Conservation (phyloP, 257 asterid species). For the Henckelia pumila region DNA sequence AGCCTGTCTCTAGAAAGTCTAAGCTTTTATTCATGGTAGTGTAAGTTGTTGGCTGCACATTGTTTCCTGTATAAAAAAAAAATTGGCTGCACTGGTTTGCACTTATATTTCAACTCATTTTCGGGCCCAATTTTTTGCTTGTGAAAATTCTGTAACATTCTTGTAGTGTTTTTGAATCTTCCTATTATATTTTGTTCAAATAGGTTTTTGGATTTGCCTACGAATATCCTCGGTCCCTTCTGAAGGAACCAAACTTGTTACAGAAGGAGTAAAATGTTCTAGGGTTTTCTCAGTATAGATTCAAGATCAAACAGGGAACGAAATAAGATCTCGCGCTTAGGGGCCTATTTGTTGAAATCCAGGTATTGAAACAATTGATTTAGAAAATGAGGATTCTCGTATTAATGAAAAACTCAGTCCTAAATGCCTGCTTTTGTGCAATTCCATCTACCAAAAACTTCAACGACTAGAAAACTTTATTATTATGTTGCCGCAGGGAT, state of each 20-base stretch:
- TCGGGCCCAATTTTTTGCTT: conserved; percentile 1
- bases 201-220: background rate
- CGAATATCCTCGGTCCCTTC: background rate
- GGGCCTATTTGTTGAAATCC: background rate
- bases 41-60: background rate
- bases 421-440: no score
- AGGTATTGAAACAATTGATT: no score
- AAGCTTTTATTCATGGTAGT: background rate
- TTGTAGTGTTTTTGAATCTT: background rate
- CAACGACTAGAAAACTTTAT: no score
- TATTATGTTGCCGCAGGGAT: no score
- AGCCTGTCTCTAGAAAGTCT: conserved; percentile 22
- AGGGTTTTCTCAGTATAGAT: background rate
- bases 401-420: no score
- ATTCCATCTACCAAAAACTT: no score
- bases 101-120: background rate
- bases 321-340: no score
- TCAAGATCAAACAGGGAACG: background rate
- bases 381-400: no score
- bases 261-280: background rate
- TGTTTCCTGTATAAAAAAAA: no score
- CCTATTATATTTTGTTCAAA: background rate
- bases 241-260: background rate
- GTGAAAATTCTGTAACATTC: background rate
- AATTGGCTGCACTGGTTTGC: conserved; percentile 7